These are phyloP conservation scores for Trichoderma gamsii DNA, from an alignment of 495 filamentous ascomycete species.

Conservation along the genomic window DNA sequence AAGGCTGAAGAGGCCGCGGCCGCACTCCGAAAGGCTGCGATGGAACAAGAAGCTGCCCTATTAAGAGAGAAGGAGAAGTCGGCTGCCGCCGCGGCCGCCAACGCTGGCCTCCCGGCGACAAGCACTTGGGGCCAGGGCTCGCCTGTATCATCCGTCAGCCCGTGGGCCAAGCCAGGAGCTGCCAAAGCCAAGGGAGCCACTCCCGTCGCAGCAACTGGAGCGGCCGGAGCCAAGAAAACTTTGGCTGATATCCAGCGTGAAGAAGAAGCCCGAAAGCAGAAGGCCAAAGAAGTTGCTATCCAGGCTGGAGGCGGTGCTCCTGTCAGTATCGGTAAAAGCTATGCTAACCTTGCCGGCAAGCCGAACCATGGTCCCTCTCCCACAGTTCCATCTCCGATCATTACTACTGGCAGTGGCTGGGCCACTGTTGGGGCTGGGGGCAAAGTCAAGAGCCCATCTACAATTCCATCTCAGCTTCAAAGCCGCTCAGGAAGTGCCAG, in stretches of 20 bases:
- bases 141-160: conserved; percentile 47
- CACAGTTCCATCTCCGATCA: conserved; percentile 27
- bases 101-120: conserved; percentile 72
- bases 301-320: conserved; percentile 42
- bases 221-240: conserved; percentile 68
- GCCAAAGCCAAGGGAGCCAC: conserved; percentile 26
- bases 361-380: conserved; percentile 15
- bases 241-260: conserved; percentile 95
- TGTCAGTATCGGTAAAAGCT: conserved; percentile 65
- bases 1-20: conserved; percentile 76
- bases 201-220: conserved; percentile 36
- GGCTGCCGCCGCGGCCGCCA: conserved; percentile 33
- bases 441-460: conserved; percentile 64
- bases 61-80: conserved; percentile 54
- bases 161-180: conserved; percentile 54
- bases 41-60: conserved; percentile 70
- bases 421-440: conserved; percentile 94
- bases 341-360: conserved; percentile 93
- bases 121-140: conserved; percentile 89
- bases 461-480: conserved; percentile 50
- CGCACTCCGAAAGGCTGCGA: conserved; percentile 60
- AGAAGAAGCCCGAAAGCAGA: conserved; percentile 84
- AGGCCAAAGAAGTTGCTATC: conserved; percentile 50
- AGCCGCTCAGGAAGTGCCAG: conserved; percentile 52
- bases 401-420: conserved; percentile 56